A percentile compares a stretch with the other conserved stretches of the same genome.
phyloP scores from a whole-genome alignment of 2,329 filamentous ascomycete genomes.

The Penicillium sp. region DNA sequence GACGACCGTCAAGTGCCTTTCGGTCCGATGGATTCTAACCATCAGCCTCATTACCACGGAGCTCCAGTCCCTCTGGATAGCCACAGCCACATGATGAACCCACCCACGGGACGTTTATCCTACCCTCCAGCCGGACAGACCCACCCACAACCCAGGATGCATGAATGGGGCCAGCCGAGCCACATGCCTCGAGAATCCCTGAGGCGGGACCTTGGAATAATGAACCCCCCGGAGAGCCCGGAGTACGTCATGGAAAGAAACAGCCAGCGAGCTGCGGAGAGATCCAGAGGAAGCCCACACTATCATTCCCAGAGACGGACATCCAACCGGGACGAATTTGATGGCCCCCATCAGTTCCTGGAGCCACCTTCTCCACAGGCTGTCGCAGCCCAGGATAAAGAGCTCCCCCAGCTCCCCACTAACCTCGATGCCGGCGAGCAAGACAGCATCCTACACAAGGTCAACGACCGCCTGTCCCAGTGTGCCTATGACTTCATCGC shows the following conservation, averaged over 20 bases:
- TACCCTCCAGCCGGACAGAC: slow-evolving; percentile 28
- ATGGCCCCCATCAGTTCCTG: slow-evolving; percentile 74
- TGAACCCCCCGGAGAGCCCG: slow-evolving; percentile 26
- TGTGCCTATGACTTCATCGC: slow-evolving; percentile 86
- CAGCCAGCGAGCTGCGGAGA: slow-evolving; percentile 28
- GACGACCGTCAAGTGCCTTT: slow-evolving; percentile 23
- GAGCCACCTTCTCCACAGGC: slow-evolving; percentile 62
- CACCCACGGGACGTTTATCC: slow-evolving; percentile 21
- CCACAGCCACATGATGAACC: slow-evolving; percentile 25
- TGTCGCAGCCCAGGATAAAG: slow-evolving; percentile 66
- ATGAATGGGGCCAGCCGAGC: slow-evolving; percentile 29
- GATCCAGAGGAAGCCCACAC: slow-evolving; percentile 25
- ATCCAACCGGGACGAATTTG: slow-evolving; percentile 79
- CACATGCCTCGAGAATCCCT: slow-evolving; percentile 26
- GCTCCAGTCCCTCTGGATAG: slow-evolving; percentile 22
- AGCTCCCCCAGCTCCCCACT: slow-evolving; percentile 71
- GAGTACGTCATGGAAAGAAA: slow-evolving; percentile 33
- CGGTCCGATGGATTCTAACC: slow-evolving; percentile 26
- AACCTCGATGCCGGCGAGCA: slow-evolving; percentile 77
- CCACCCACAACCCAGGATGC: slow-evolving; percentile 25
- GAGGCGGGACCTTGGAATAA: slow-evolving; percentile 28
- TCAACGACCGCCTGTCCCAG: slow-evolving; percentile 75
- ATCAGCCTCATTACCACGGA: slow-evolving; percentile 25
- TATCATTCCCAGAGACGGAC: slow-evolving; percentile 54
- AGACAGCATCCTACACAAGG: slow-evolving; percentile 67